Evolutionary conservation across 495 filamentous ascomycete species (phyloP), one percentile per base, ranked within the genome.

Genomic region (Penicillium crystallinum): DNA sequence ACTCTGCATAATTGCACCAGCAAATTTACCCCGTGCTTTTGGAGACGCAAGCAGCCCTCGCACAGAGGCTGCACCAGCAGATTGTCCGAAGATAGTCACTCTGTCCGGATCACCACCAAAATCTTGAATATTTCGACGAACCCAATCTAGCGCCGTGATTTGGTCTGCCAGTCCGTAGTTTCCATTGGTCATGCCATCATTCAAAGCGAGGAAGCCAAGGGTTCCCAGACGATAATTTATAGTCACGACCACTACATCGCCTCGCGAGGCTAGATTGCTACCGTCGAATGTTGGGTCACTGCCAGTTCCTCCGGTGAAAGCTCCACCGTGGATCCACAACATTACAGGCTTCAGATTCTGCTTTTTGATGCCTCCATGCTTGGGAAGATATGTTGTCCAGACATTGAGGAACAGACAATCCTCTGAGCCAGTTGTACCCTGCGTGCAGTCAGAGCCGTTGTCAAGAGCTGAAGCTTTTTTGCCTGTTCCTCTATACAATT

Each of bases 51-150:
- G 51, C n/a, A 68, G 38, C 5, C 60, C 65, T 17, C 63, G 49
- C 1, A 81, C 75, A 10, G 76, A 77, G 11, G 71, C 78, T 19
- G 68, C 67, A 11, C 67, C 68, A 10, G 82, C 77, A 29, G 69
- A 76, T 55, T 83, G 72, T 21, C 81, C 83, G 56, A 77, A 78
- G 27, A 84, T 70, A 4, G 71, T 75, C 22, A 85, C 78, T 54
- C 76, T 77, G 33, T 70, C 65, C 1, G 84, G 38, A 48, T 78
- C 73, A 12, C 76, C 76, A 18, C 76, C 73, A 44, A 78, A 77
- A 22, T 62, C 58, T 3, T 53, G 23, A 11, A 70, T 70, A 41
- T 70, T 55, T 9, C 51, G 53, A 12, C 50, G 66, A 18, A 69
- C 60, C 67, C 67, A 70, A n/a, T 66, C 57, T 17, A 75, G 57